Evolutionary conservation across 148 eudicot genomes (phyloP).

Genomic region (Rhododendron ovatum): DNA sequence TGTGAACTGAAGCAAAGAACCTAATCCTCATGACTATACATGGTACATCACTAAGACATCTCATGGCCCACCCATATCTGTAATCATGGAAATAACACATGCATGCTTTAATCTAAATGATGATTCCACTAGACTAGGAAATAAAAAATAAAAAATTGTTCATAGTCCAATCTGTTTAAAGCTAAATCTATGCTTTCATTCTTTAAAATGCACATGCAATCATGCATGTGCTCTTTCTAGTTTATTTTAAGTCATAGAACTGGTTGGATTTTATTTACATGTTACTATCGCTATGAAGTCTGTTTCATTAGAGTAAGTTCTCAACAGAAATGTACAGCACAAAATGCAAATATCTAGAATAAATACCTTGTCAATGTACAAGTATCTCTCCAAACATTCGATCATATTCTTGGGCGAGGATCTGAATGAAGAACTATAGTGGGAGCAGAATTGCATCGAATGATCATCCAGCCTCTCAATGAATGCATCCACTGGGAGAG

Average conservation of each 20-base stretch:
- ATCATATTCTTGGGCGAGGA: constrained; percentile 71
- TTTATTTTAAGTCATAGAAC: not conserved
- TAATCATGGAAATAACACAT: not conserved
- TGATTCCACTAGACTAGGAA: not conserved
- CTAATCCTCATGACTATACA: not conserved
- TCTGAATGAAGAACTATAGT: constrained; percentile 52
- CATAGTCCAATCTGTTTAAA: not conserved
- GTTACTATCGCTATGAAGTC: not conserved
- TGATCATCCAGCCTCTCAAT: constrained; percentile 65
- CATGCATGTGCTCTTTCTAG: not conserved
- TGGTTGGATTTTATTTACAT: not conserved
- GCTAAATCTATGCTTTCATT: not conserved
- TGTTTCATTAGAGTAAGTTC: not conserved
- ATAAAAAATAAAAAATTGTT: not conserved
- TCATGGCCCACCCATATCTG: not conserved
- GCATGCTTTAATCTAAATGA: not conserved
- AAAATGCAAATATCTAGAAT: not conserved
- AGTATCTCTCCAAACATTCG: constrained; percentile 62
- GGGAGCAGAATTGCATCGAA: constrained; percentile 64
- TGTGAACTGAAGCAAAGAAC: not conserved
- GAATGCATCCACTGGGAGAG: constrained; percentile 87
- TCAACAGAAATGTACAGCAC: constrained; percentile 7
- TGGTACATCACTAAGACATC: not conserved
- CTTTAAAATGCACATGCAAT: not conserved
- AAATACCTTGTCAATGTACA: constrained; percentile 68